Evolutionary conservation across 495 filamentous ascomycete genomes (phyloP), one percentile per base, ranked within the genome.

Genomic region (Trichocladium uniseriatum): DNA sequence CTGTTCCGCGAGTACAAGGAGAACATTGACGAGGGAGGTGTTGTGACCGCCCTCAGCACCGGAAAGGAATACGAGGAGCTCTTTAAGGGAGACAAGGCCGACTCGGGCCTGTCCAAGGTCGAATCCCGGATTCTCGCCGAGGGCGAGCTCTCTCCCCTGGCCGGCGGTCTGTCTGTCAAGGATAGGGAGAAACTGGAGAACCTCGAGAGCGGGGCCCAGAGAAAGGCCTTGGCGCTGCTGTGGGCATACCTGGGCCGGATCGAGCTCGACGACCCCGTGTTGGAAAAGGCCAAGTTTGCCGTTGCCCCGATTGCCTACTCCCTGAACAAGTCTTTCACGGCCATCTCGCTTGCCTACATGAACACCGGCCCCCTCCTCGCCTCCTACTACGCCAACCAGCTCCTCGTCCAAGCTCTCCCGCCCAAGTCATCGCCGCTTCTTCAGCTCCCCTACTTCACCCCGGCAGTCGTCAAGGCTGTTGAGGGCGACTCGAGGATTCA

Each of bases 191-290:
- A 76, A 57, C 66, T 91, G 7, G 69, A 81, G 47, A 77, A 82
- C 47, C 55, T 86, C 43, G 86, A 91, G 18, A 82, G 76, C 47
- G 79, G 82, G 3, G 75, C 79, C 36, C 79, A 86, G 38, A 75
- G 92, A 54, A 95, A 95, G 72, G 83, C 83, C n/a, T 72, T 96
- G 22, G 86, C 82, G 29, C 74, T 98, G 44, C 70, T 97, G 14
- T 98, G 92, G 92, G 91, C 89, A 38, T 97, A 97, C 63, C 78
- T 97, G 27, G 87, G 86, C 38, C 83, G 92, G 34, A 70, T 95
- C 27, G 86, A 92, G 49, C 67, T 79, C 6, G 80, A 84, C 45
- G 89, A 91, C 59, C 55, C 74, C 22, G 70, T 70, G 20, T 73
- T 94, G 35, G 79, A 92, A 49, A 80, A 80, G 66, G 86, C 83